Conservation (phyloP, 225 moss, liverwort and hornwort genomes). For the Polytrichum formosum region DNA sequence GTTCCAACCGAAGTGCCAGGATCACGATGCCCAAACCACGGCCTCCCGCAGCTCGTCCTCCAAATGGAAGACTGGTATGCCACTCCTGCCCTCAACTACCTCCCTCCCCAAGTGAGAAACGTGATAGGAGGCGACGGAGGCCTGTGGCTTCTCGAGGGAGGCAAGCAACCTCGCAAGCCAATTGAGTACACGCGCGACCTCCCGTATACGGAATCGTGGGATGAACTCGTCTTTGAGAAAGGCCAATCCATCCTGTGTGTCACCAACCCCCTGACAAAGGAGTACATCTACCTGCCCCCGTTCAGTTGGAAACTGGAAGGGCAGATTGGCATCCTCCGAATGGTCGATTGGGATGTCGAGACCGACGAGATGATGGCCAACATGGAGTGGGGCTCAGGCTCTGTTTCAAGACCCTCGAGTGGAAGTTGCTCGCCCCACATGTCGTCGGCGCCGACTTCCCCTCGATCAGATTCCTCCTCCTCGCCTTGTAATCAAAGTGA, state of each 20-base stretch:
- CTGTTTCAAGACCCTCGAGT: background rate
- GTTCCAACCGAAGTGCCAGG: slow-evolving; percentile 4
- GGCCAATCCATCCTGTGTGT: slow-evolving; percentile 9
- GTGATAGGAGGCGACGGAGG: slow-evolving; percentile 8
- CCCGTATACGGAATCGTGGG: background rate
- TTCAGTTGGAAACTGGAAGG: background rate
- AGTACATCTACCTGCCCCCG: slow-evolving; percentile 6
- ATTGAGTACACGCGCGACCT: background rate
- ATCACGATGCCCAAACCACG: background rate
- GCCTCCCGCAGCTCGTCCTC: slow-evolving; percentile 3
- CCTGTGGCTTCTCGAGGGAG: slow-evolving; percentile 1
- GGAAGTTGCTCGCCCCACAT: background rate
- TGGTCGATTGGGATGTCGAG: slow-evolving; percentile 4
- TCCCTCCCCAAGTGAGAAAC: slow-evolving; percentile 3
- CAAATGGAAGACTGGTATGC: slow-evolving; percentile 12
- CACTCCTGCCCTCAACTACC: slow-evolving; percentile 9
- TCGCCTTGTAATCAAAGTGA: background rate
- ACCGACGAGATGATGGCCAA: slow-evolving; percentile 8
- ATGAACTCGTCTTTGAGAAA: background rate
- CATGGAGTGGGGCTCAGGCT: slow-evolving; percentile 9
- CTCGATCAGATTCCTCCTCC: background rate
- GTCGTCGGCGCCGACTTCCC: background rate
- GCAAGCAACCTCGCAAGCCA: slow-evolving; percentile 2
- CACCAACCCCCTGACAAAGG: slow-evolving; percentile 10
- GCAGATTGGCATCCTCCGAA: background rate